Evolutionary conservation across 805 yeast species (phyloP).

Genomic region (Pichia eremophila): DNA sequence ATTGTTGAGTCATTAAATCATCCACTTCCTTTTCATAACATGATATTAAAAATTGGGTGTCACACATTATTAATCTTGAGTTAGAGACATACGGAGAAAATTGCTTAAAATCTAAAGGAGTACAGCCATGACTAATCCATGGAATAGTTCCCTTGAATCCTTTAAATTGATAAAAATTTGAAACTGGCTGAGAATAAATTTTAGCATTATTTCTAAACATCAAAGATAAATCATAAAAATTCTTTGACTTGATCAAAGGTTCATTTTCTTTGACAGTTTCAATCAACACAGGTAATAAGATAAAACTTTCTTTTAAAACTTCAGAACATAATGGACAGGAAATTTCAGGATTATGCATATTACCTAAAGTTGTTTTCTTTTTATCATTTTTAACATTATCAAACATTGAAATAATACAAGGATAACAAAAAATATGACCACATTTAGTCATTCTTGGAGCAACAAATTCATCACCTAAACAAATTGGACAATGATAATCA

Average conservation of each 20-base stretch:
- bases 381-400: conserved; percentile 31
- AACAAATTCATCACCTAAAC: conserved; percentile 71
- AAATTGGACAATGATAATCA: conserved; percentile 75
- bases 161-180: conserved; percentile 16
- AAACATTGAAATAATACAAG: conserved; percentile 68
- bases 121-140: conserved; percentile 27
- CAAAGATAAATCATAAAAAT: conserved; percentile 49
- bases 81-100: conserved; percentile 32
- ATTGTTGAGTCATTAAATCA: conserved; percentile 39
- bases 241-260: conserved; percentile 46
- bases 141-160: conserved; percentile 42
- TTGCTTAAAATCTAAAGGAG: conserved; percentile 15
- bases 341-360: conserved; percentile 8
- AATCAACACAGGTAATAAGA: conserved; percentile 57
- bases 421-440: conserved; percentile 84
- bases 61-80: conserved; percentile 65
- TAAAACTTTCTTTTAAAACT: conserved; percentile 40
- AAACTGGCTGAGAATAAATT: conserved; percentile 26
- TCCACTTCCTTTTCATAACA: conserved; percentile 54
- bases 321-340: conserved; percentile 73
- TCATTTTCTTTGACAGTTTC: conserved; percentile 37
- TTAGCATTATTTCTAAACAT: conserved; percentile 40
- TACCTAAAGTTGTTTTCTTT: conserved; percentile 18
- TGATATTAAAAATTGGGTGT: conserved; percentile 39
- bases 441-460: conserved; percentile 95